Base-by-base conservation (phyloP, 768 basidiomycete species). In the Xerocomus brunneocitrinus region DNA sequence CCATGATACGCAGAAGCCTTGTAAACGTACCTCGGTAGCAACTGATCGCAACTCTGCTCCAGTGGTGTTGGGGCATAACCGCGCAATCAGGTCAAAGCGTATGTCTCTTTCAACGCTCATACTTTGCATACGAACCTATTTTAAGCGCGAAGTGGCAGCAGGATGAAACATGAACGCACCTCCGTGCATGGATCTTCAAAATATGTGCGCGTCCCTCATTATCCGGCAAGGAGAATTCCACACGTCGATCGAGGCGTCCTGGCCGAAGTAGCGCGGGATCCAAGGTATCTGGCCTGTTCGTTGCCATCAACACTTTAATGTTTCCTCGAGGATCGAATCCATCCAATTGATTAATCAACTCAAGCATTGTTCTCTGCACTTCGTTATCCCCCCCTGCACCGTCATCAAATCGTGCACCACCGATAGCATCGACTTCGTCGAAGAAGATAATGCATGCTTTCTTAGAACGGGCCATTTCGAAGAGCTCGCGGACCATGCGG, bases 381-480 rank as follows among this genome's bases (percentile, higher is more conserved):
- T 99, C 97, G 64, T 99, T 98, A 61, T 99, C 97, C 31, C 97
- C 97, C 34, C 97, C 97, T 31, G 95, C 97, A 50, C 97, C 97
- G 66, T 99, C 97, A 64, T 98, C 97, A 64, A 95, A 97, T 46
- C 97, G 83, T 16, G 97, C 97, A 50, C 97, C 97, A 68, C 97
- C 97, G 56, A 98, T 92, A 43, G 97, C 97, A 62, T 98, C 97
- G 13, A 99, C 84, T 77, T 98, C 97, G 62, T 99, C 97, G 60
- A 99, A 98, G 75, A 99, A 99, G 66, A 99, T 98, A 67, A 99
- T 98, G 66, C 97, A 98, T 1, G 97, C 97, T 73, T 98, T 98
- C 77, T 98, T 98, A 59, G 87, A 87, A 57, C 97, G 82, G 30
- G 97, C 97, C 95, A 98, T 98, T 73, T 98, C 97, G 71, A 99